Conservation (phyloP, 208 protist genomes). For the Kentomonas sorsogonicus region DNA sequence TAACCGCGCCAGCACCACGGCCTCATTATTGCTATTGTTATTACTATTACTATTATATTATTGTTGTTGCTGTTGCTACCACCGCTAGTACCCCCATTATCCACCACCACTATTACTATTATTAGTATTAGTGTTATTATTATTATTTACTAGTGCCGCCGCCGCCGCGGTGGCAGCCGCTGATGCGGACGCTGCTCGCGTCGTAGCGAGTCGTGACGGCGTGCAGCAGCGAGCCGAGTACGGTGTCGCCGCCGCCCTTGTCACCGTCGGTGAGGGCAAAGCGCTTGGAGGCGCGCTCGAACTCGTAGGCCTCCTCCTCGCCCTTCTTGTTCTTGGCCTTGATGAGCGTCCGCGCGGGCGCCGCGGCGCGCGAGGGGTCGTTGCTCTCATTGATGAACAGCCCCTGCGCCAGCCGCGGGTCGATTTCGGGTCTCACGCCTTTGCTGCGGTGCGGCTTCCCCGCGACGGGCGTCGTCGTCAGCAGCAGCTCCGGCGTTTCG, state of each 20-base stretch:
- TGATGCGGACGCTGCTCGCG: constrained; percentile 63
- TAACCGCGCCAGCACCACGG: constrained; percentile 51
- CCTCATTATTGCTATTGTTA: too few relatives aligned
- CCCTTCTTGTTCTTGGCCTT: constrained; percentile 83
- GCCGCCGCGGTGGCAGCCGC: constrained; percentile 42
- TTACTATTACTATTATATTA: too few relatives aligned
- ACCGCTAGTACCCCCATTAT: too few relatives aligned
- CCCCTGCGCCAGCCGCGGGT: constrained; percentile 55
- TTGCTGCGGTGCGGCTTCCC: constrained; percentile 37
- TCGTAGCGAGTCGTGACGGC: constrained; percentile 30
- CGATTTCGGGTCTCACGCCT: constrained; percentile 21
- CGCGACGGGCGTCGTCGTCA: constrained; percentile 31
- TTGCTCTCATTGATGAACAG: constrained; percentile 70
- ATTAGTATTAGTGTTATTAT: too few relatives aligned
- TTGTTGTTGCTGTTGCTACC: too few relatives aligned
- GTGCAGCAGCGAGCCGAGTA: constrained; percentile 4
- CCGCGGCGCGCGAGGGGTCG: constrained; percentile 28
- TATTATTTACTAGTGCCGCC: too few relatives aligned
- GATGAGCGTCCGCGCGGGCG: constrained; percentile 50
- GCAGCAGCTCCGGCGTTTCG: constrained; percentile 31
- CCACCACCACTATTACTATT: too few relatives aligned
- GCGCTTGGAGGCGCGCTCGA: constrained; percentile 41
- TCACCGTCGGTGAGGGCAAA: constrained; percentile 2
- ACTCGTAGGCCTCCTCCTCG: constrained; percentile 88
- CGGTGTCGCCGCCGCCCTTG: not conserved